These are phyloP conservation scores for Mucor indicus DNA, from an alignment of 371 early-diverging fungal genomes.

Conservation along the genomic window DNA sequence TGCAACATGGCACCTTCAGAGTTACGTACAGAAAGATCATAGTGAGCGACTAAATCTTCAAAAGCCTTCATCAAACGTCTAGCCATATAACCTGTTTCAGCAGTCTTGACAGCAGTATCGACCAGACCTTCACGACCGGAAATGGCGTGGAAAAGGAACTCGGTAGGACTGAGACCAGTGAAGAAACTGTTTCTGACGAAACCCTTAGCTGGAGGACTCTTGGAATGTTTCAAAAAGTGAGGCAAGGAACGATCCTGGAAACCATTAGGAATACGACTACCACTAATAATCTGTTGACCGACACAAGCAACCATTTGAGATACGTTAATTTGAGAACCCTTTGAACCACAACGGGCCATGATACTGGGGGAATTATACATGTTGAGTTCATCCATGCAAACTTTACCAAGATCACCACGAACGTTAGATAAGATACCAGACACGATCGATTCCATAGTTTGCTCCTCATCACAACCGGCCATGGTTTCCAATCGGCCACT, in stretches of 20 bases:
- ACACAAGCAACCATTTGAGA: slow-evolving; percentile 99
- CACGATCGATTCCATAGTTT: slow-evolving; percentile 88
- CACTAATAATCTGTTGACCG: slow-evolving; percentile 99
- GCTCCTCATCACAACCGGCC: slow-evolving; percentile 88
- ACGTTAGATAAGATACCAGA: slow-evolving; percentile 90
- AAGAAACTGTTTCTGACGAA: slow-evolving; percentile 98
- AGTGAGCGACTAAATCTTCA: slow-evolving; percentile 94
- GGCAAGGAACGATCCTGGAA: slow-evolving; percentile 97
- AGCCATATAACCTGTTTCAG: slow-evolving; percentile 99
- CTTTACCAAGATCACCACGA: slow-evolving; percentile 95
- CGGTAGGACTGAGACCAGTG: slow-evolving; percentile 93
- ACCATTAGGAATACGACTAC: slow-evolving; percentile 96
- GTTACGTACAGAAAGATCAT: slow-evolving; percentile 96
- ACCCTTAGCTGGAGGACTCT: slow-evolving; percentile 93
- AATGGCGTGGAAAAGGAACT: slow-evolving; percentile 99
- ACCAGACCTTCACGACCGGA: slow-evolving; percentile 99
- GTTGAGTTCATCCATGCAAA: slow-evolving; percentile 93
- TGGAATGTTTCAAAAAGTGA: slow-evolving; percentile 91
- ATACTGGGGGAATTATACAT: slow-evolving; percentile 96
- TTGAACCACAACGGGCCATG: slow-evolving; percentile 88
- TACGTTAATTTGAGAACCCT: slow-evolving; percentile 95
- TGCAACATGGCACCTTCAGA: slow-evolving; percentile 94
- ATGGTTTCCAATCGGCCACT: slow-evolving; percentile 75
- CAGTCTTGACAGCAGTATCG: slow-evolving; percentile 99
- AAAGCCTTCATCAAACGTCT: slow-evolving; percentile 98